Conservation (phyloP, 768 basidiomycete genomes). For the Tylopilus subfusipes region DNA sequence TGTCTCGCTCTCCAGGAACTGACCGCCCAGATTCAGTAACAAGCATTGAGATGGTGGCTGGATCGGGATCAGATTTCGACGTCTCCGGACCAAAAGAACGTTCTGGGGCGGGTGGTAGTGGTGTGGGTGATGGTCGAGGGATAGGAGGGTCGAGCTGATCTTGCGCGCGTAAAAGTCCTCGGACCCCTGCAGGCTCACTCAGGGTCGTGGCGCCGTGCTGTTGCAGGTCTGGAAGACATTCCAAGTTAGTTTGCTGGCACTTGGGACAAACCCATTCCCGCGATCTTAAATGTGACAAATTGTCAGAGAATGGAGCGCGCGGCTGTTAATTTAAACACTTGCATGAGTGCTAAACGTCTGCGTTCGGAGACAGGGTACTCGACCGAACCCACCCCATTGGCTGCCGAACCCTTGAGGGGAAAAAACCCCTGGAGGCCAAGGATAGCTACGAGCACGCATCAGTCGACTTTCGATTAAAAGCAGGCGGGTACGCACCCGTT, state of each 20-base stretch:
- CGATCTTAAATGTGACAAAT: conserved; percentile 47
- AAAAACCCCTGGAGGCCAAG: conserved; percentile 88
- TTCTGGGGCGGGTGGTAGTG: conserved; percentile 17
- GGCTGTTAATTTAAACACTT: conserved; percentile 32
- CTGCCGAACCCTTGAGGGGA: conserved; percentile 82
- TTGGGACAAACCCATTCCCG: conserved; percentile 77
- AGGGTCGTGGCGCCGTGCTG: conserved; percentile 16
- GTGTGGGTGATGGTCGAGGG: conserved; percentile 13
- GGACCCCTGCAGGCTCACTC: conserved; percentile 14
- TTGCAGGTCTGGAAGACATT: conserved; percentile 66
- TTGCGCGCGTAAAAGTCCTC: conserved; percentile 22
- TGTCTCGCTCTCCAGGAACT: conserved; percentile 11
- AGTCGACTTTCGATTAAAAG: conserved; percentile 11
- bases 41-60: conserved; percentile 13
- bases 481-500: conserved; percentile 56
- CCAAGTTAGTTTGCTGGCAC: conserved; percentile 64
- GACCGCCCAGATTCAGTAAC: conserved; percentile 9
- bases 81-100: conserved; percentile 15
- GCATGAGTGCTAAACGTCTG: conserved; percentile 75
- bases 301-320: conserved; percentile 10
- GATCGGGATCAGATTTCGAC: conserved; percentile 16
- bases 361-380: conserved; percentile 74
- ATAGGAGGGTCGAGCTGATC: conserved; percentile 17
- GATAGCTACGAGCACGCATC: conserved; percentile 53
- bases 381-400: conserved; percentile 83